These are phyloP conservation scores for Ogataea methylovora DNA, from an alignment of 805 yeast species.

Conservation along the genomic window DNA sequence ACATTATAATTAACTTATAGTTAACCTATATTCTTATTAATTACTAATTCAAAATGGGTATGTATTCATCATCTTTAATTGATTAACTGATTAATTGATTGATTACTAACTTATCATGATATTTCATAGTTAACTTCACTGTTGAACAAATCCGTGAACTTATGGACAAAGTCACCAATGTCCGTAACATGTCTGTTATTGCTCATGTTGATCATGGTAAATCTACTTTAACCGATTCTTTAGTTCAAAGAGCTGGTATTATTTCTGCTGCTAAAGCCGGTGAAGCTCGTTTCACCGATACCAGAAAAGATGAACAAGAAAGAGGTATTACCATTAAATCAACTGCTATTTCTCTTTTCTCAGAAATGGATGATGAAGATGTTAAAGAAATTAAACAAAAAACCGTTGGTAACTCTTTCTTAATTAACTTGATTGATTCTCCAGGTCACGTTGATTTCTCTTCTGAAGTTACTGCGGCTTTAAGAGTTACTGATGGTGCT, in stretches of 20 bases:
- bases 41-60: not conserved
- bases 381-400: constrained; percentile 86
- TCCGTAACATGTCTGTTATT: constrained; percentile 99
- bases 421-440: constrained; percentile 97
- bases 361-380: constrained; percentile 82
- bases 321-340: constrained; percentile 99
- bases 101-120: not conserved
- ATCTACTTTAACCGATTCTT: constrained; percentile 97
- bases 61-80: not conserved
- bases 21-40: too few species aligned
- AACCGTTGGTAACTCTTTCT: constrained; percentile 88
- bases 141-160: constrained; percentile 93
- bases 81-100: not conserved
- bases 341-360: constrained; percentile 93
- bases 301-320: constrained; percentile 99
- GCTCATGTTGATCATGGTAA: constrained; percentile 99
- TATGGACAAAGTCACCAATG: constrained; percentile 99
- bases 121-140: constrained; percentile 50
- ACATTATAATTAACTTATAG: too few species aligned
- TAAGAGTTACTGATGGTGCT: constrained; percentile 99
- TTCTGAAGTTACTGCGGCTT: constrained; percentile 99
- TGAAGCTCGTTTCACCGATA: constrained; percentile 99
- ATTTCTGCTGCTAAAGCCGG: constrained; percentile 99
- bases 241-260: constrained; percentile 99
- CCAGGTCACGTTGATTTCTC: constrained; percentile 99